Conservation (phyloP, 495 filamentous ascomycete species). For the Aspergillus taichungensis region DNA sequence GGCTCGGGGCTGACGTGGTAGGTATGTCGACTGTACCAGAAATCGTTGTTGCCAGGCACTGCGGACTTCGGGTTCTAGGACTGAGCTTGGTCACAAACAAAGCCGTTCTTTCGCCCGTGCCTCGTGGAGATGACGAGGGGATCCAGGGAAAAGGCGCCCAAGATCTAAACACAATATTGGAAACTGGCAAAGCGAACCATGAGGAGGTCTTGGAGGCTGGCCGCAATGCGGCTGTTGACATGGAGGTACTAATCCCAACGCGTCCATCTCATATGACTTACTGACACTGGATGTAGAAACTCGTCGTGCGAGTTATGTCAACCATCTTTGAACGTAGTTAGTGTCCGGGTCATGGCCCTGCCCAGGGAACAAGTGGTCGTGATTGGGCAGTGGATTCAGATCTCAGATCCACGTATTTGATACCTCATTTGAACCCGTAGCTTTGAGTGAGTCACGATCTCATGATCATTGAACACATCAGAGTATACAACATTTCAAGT, state of each 20-base stretch:
- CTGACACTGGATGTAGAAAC: slow-evolving; percentile 23
- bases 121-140: slow-evolving; percentile 49
- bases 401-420: too few species aligned
- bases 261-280: background rate
- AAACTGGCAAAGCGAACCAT: slow-evolving; percentile 61
- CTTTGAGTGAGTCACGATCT: too few species aligned
- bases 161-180: slow-evolving; percentile 48
- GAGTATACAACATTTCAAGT: slow-evolving; percentile 13
- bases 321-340: slow-evolving; percentile 2
- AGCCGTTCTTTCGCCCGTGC: slow-evolving; percentile 54
- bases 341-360: background rate
- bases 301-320: slow-evolving; percentile 31
- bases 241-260: slow-evolving; percentile 45
- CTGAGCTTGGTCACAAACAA: slow-evolving; percentile 73
- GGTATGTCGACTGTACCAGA: slow-evolving; percentile 78
- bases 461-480: background rate
- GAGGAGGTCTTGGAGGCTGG: slow-evolving; percentile 64
- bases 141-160: slow-evolving; percentile 31
- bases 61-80: slow-evolving; percentile 59
- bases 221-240: slow-evolving; percentile 50
- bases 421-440: too few species aligned
- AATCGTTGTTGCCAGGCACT: slow-evolving; percentile 65
- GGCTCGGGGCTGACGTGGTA: slow-evolving; percentile 61
- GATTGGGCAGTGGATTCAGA: too few species aligned
- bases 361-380: too few species aligned